Conservation (phyloP, 78 protist genomes). For the Chrysochromulina parva region DNA sequence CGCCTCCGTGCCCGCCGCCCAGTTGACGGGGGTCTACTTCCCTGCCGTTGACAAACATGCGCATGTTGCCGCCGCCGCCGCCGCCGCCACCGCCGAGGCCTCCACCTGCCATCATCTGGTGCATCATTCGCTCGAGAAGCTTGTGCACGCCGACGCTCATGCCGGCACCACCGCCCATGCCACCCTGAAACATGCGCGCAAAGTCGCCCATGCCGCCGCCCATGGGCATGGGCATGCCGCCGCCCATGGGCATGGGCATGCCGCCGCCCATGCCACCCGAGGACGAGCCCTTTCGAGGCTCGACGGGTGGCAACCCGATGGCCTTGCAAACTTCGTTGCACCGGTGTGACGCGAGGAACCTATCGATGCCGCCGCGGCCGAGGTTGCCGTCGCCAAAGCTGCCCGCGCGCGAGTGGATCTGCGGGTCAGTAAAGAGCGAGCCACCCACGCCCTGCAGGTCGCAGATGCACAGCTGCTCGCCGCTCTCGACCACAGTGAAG, state of each 20-base stretch:
- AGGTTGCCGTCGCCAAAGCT: slow-evolving; percentile 35
- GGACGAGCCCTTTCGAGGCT: background rate
- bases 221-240: no score
- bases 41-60: no score
- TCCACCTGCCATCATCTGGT: no score
- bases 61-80: no score
- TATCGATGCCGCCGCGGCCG: slow-evolving; percentile 12
- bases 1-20: no score
- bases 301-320: background rate
- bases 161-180: no score
- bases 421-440: slow-evolving; percentile 20
- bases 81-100: no score
- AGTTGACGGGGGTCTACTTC: no score
- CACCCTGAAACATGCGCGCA: background rate
- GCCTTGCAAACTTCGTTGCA: background rate
- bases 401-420: background rate
- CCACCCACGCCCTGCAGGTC: slow-evolving; percentile 42
- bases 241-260: no score
- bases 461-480: background rate
- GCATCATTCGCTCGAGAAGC: no score
- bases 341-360: slow-evolving; percentile 6
- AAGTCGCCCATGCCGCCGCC: background rate
- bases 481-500: slow-evolving; percentile 6
- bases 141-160: no score
- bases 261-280: no score